Evolutionary conservation across 345 rosid species (phyloP).

Genomic region (Pistacia vera): DNA sequence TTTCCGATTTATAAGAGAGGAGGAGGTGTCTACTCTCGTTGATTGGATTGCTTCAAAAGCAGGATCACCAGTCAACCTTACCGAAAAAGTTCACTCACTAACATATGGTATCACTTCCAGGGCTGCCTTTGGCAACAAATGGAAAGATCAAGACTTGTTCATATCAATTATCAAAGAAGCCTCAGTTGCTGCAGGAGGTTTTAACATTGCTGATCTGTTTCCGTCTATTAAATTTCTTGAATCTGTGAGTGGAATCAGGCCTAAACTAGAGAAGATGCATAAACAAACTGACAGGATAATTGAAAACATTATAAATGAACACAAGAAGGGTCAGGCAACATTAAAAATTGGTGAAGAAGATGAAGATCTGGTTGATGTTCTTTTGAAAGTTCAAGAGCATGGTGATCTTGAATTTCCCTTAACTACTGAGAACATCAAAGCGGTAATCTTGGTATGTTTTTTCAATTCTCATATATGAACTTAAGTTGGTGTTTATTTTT

Average conservation of each 20-base stretch:
- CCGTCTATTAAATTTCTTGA: no score
- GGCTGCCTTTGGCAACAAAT: background rate
- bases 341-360: background rate
- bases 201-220: no score
- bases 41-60: background rate
- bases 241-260: no score
- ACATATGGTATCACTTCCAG: background rate
- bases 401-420: conserved; percentile 1
- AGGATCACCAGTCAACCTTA: background rate
- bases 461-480: no score
- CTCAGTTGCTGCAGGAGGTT: no score
- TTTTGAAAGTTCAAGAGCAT: background rate
- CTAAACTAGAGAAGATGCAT: no score
- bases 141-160: no score
- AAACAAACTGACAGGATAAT: no score
- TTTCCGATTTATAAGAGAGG: conserved; percentile 22
- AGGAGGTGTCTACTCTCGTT: conserved; percentile 4
- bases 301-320: no score
- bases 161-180: no score
- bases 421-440: background rate
- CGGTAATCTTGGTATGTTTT: background rate
- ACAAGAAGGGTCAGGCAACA: no score
- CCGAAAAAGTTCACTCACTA: background rate
- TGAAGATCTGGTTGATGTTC: background rate
- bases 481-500: no score